Evolutionary conservation across 176 grass and related monocot species (phyloP).

Genomic region (Coix lacrymajobi): DNA sequence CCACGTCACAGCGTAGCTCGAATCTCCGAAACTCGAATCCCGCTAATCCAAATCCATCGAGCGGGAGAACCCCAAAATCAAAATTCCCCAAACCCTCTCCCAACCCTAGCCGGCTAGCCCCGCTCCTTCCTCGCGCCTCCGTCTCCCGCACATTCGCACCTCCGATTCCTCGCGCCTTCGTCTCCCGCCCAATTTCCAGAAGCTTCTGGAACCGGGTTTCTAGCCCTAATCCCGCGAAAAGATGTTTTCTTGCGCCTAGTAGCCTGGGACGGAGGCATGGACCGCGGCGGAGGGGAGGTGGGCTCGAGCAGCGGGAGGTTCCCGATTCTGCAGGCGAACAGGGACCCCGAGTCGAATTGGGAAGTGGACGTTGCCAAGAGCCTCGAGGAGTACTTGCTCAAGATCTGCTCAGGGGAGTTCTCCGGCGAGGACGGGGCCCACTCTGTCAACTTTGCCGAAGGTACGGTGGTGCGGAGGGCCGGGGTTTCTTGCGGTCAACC

Average conservation of each 20-base stretch:
- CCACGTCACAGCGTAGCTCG: too few species aligned
- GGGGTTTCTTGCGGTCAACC: neutral
- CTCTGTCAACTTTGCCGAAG: slow-evolving; percentile 93
- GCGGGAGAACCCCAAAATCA: slow-evolving; percentile 55
- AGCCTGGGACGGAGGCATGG: slow-evolving; percentile 23
- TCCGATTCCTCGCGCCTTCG: slow-evolving; percentile 4
- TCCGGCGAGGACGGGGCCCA: slow-evolving; percentile 40
- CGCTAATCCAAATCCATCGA: slow-evolving; percentile 25
- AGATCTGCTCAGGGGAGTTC: slow-evolving; percentile 81
- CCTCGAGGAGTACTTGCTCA: slow-evolving; percentile 87
- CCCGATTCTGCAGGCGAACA: slow-evolving; percentile 62
- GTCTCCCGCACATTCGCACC: neutral
- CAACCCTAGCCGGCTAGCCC: slow-evolving; percentile 20
- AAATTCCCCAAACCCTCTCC: slow-evolving; percentile 36
- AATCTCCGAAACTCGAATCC: slow-evolving; percentile 19
- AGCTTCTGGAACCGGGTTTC: slow-evolving; percentile 1
- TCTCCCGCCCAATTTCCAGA: slow-evolving; percentile 3
- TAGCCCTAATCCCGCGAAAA: neutral
- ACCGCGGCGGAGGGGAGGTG: slow-evolving; percentile 30
- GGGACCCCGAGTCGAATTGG: slow-evolving; percentile 82
- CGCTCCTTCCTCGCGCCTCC: neutral
- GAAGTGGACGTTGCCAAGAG: slow-evolving; percentile 85
- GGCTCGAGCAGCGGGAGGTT: slow-evolving; percentile 29
- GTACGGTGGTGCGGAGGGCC: slow-evolving; percentile 15
- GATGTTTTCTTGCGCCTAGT: slow-evolving; percentile 6